A percentile compares a stretch with the other conserved stretches of the same genome.
Conservation (phyloP, 208 protist genomes). For the Wallacemonas sp. region DNA sequence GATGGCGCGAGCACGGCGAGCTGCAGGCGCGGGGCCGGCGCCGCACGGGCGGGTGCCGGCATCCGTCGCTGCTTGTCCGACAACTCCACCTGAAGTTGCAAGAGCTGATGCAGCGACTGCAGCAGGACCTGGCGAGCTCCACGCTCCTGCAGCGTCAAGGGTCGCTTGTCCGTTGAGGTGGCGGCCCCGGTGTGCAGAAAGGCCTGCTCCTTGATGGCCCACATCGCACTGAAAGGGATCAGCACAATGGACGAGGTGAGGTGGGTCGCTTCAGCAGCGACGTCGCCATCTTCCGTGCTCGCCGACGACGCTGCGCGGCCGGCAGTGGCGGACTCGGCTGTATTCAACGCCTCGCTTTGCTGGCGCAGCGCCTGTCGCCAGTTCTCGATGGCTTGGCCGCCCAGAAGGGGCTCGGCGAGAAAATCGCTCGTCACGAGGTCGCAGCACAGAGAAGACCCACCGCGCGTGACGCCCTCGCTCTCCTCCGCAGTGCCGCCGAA, state of each 20-base stretch:
- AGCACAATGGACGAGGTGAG: slow-evolving; percentile 14
- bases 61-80: slow-evolving; percentile 5
- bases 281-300: not conserved
- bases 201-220: slow-evolving; percentile 53
- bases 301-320: not conserved
- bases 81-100: slow-evolving; percentile 48
- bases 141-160: slow-evolving; percentile 70
- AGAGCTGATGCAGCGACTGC: slow-evolving; percentile 51
- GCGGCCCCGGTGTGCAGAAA: slow-evolving; percentile 25
- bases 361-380: slow-evolving; percentile 49
- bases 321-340: too few relatives aligned
- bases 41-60: slow-evolving; percentile 13
- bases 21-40: slow-evolving; percentile 21
- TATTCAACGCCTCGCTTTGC: not conserved
- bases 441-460: not conserved
- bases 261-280: not conserved
- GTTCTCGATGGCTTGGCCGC: slow-evolving; percentile 37
- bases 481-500: not conserved
- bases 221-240: slow-evolving; percentile 66
- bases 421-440: slow-evolving; percentile 34
- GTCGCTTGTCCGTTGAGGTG: not conserved
- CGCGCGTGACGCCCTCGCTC: too few relatives aligned
- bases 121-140: slow-evolving; percentile 50
- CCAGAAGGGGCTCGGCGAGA: slow-evolving; percentile 62
- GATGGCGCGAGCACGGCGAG: slow-evolving; percentile 33